A percentile compares a stretch with the other conserved stretches of the same genome.
Conservation (phyloP, 306 rosid species). For the Dryas drummondii region DNA sequence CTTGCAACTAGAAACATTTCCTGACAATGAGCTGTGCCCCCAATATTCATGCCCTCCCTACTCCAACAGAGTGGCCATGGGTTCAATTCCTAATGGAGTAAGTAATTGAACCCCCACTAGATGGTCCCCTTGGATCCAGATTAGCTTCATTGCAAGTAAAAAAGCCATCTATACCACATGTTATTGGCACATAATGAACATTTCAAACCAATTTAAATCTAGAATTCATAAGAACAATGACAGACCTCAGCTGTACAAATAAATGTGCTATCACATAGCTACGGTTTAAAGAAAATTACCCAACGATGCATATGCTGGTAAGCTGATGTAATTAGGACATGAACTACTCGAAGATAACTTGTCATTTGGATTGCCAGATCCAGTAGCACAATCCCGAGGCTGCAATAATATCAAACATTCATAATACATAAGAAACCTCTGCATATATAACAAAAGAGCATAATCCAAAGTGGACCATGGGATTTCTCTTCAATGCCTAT, state of each 20-base stretch:
- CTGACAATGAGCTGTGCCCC: neutral
- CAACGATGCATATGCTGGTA: conserved; percentile 51
- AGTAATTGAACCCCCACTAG: neutral
- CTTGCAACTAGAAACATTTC: conserved; percentile 11
- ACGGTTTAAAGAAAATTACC: conserved; percentile 35
- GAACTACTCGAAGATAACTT: conserved; percentile 48
- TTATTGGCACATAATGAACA: neutral
- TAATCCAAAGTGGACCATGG: neutral
- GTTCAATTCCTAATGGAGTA: neutral
- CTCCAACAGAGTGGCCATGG: neutral
- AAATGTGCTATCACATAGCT: neutral
- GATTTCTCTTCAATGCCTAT: conserved; percentile 1
- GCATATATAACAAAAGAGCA: conserved; percentile 10
- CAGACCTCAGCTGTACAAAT: neutral
- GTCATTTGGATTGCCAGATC: conserved; percentile 38
- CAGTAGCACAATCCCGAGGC: conserved; percentile 76
- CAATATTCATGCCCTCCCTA: neutral
- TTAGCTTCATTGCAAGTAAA: neutral
- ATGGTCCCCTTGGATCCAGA: neutral
- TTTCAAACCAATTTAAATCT: neutral
- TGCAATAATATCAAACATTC: conserved; percentile 33
- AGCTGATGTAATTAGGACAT: conserved; percentile 72
- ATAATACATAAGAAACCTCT: neutral
- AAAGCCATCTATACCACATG: neutral
- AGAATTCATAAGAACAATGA: neutral